Evolutionary conservation across 1,284 basidiomycete species (phyloP).

Genomic region (Trichosporon ovoides): DNA sequence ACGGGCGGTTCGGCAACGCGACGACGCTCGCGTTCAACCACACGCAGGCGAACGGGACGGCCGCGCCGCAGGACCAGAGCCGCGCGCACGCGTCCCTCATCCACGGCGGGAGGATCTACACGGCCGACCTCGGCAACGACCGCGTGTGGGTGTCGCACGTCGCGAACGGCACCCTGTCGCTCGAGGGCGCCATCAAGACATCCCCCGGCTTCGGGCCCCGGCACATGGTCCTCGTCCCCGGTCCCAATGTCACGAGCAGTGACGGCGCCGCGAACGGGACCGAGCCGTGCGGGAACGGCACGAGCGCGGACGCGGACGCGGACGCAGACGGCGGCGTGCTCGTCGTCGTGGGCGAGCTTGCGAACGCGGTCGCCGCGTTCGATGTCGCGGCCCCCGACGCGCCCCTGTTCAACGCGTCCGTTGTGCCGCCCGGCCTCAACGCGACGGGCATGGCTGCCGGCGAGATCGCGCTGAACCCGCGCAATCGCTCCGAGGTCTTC

Average conservation of each 20-base stretch:
- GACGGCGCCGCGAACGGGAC: too few relatives aligned
- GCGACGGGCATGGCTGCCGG: neutral
- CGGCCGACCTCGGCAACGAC: neutral
- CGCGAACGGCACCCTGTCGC: neutral
- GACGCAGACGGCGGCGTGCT: too few relatives aligned
- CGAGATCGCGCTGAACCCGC: slow-evolving; percentile 1
- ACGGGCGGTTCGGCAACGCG: neutral
- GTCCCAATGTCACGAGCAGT: too few relatives aligned
- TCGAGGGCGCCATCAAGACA: neutral
- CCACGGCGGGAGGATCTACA: slow-evolving; percentile 1
- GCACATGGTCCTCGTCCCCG: neutral
- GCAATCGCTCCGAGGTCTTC: neutral
- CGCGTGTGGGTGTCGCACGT: neutral
- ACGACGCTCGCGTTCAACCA: neutral
- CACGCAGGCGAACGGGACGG: neutral
- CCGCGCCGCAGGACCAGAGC: neutral
- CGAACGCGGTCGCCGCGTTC: neutral
- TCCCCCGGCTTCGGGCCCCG: neutral
- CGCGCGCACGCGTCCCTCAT: neutral
- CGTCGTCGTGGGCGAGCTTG: neutral
- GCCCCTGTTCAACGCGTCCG: neutral
- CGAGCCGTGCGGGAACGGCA: too few relatives aligned
- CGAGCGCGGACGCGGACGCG: too few relatives aligned
- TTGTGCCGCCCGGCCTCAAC: neutral
- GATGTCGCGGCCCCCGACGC: neutral